phyloP scores from a whole-genome alignment of 2,329 filamentous ascomycete genomes.

The Phaeosphaeria sp. region DNA sequence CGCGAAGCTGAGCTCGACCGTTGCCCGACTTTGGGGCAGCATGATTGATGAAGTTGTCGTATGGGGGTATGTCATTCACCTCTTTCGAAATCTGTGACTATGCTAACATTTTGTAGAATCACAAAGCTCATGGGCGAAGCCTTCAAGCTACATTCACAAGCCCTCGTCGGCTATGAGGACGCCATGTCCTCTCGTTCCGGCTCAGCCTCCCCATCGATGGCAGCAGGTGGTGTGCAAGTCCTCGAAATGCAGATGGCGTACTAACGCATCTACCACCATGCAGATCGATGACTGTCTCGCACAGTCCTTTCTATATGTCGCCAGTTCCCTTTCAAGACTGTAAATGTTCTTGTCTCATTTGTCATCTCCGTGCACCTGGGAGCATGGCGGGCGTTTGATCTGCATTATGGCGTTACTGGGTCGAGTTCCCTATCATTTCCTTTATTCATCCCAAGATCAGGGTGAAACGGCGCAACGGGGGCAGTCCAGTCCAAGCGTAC shows the following conservation, averaged over 20 bases:
- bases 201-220: conserved; percentile 50
- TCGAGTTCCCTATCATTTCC: conserved; percentile 19
- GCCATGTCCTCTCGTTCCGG: conserved; percentile 62
- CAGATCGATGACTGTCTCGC: neutral
- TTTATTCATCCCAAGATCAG: conserved; percentile 25
- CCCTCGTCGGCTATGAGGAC: conserved; percentile 92
- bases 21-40: conserved; percentile 93
- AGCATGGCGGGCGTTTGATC: conserved; percentile 46
- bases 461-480: conserved; percentile 45
- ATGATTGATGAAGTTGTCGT: conserved; percentile 99
- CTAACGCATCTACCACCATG: conserved; percentile 21
- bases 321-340: conserved; percentile 40
- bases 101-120: conserved; percentile 69
- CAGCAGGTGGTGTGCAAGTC: conserved; percentile 49
- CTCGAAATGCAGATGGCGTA: conserved; percentile 54
- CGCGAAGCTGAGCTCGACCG: conserved; percentile 89
- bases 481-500: conserved; percentile 42
- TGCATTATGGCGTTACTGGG: conserved; percentile 23
- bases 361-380: conserved; percentile 40
- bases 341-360: conserved; percentile 18
- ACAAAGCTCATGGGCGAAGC: conserved; percentile 97
- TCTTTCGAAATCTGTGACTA: neutral
- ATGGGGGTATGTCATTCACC: conserved; percentile 83
- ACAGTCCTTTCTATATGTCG: conserved; percentile 15
- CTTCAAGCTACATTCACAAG: conserved; percentile 95